Percentiles rank a stretch among this genome's conserved stretches.
phyloP scores from a whole-genome alignment of 73 alveolate genomes.

The Paramecium primaurelia region DNA sequence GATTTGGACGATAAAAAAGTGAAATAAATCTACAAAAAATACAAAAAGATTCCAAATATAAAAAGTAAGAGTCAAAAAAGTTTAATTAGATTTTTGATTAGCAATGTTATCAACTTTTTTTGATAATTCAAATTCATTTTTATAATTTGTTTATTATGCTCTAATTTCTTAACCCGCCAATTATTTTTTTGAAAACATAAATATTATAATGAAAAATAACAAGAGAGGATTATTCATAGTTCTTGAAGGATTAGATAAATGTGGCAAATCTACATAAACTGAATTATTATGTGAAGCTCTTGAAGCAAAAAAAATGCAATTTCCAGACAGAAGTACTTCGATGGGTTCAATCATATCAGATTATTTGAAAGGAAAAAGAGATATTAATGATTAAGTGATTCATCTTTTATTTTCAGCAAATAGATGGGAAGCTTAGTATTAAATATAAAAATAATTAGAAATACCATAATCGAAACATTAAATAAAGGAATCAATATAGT shows the following conservation, averaged over 20 bases:
- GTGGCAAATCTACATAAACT: slow-evolving; percentile 84
- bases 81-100: too few relatives aligned
- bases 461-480: slow-evolving; percentile 57
- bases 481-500: slow-evolving; percentile 70
- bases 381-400: slow-evolving; percentile 74
- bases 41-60: too few relatives aligned
- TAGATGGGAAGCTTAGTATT: slow-evolving; percentile 76
- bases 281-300: slow-evolving; percentile 53
- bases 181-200: neutral
- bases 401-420: slow-evolving; percentile 86
- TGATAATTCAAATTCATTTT: neutral
- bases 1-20: too few relatives aligned
- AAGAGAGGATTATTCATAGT: slow-evolving; percentile 81
- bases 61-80: too few relatives aligned
- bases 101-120: too few relatives aligned
- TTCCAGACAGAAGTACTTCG: slow-evolving; percentile 69
- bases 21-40: too few relatives aligned
- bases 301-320: slow-evolving; percentile 48
- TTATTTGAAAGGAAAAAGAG: slow-evolving; percentile 66
- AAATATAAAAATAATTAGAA: neutral
- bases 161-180: neutral
- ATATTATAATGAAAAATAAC: neutral
- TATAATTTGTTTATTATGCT: neutral
- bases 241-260: slow-evolving; percentile 86
- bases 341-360: slow-evolving; percentile 72